Percentiles rank a stretch among this genome's conserved stretches.
phyloP scores from a whole-genome alignment of 2,329 filamentous ascomycete genomes.

The Rhinocladiella similis region DNA sequence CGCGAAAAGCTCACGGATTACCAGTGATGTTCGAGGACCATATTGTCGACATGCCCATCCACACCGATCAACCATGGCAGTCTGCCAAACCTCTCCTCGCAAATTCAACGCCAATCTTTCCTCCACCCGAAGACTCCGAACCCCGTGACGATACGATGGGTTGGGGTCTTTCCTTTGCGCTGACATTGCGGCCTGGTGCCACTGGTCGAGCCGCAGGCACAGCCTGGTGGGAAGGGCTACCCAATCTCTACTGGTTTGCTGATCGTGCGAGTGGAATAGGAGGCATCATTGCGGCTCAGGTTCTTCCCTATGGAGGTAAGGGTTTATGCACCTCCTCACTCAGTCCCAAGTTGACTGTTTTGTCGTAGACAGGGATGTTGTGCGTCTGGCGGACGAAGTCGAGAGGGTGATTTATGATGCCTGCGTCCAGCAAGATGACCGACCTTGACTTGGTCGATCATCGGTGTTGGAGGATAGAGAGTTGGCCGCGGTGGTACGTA shows the following conservation, averaged over 20 bases:
- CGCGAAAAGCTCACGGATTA: no score
- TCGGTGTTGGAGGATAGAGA: no score
- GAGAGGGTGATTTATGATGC: no score
- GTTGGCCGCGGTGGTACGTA: no score
- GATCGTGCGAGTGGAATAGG: constrained; percentile 59
- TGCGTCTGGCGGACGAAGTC: no score
- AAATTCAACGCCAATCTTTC: not conserved
- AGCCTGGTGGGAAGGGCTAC: constrained; percentile 56
- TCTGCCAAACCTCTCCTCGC: not conserved
- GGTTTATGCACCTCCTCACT: no score
- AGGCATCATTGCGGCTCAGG: constrained; percentile 52
- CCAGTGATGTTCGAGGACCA: constrained; percentile 6
- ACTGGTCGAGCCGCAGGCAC: constrained; percentile 54
- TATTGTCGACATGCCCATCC: not conserved
- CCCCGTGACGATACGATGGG: not conserved
- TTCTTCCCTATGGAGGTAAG: constrained; percentile 40
- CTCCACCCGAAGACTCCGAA: not conserved
- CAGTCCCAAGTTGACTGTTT: no score
- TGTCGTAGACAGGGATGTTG: no score
- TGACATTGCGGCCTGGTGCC: constrained; percentile 29
- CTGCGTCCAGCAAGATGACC: no score
- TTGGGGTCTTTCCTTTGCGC: constrained; percentile 1
- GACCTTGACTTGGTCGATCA: no score
- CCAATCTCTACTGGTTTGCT: constrained; percentile 61
- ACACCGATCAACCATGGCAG: not conserved